Evolutionary conservation across 148 eudicot species (phyloP), one percentile per base, ranked within the genome.

Genomic region (Fagopyrum homotropicum): DNA sequence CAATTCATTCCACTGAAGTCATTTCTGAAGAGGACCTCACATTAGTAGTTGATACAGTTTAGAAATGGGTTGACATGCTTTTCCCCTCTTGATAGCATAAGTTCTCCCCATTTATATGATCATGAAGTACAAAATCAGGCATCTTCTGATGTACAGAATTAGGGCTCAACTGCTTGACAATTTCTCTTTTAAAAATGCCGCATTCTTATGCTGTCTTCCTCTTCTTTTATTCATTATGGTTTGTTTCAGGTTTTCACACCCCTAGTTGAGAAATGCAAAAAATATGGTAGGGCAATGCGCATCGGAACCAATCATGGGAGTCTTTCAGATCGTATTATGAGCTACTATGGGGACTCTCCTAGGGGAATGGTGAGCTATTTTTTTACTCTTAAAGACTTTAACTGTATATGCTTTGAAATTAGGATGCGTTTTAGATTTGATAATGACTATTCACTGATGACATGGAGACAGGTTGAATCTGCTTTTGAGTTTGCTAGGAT

Each of bases 281-380:
- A 90, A 75, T 94, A 92, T 63, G 98, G 96, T 46, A 84, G 96
- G 81, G 98, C 98, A 75, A 88, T 94, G 96, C 97, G 98, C 29
- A 94, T 94, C 75, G 98, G 98, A 73, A 94, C 98, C 72, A 94
- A 94, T 69, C 98, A 94, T 54, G 98, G 98, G 69, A 94, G 98
- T 78, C 98, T 94, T 83, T 94, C 98, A 66, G 98, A 94, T 86
- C 97, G 98, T 79, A 94, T 94, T 75, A 94, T 94, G 98, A 94
- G 97, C 79, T 94, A 94, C 73, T 88, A 92, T 79, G 98, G 98
- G 50, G 98, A 94, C 85, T 94, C 98, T 82, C 98, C 97, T 0
- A 86, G 98, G 76, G 98, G 98, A 83, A 94, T 94, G 98, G 98
- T 94, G 72, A 81, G 88, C 43, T 44, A 45, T 63, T 72, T 63